phyloP scores from a whole-genome alignment of 1,139 yeast genomes.

The Magnusiomyces suaveolens region DNA sequence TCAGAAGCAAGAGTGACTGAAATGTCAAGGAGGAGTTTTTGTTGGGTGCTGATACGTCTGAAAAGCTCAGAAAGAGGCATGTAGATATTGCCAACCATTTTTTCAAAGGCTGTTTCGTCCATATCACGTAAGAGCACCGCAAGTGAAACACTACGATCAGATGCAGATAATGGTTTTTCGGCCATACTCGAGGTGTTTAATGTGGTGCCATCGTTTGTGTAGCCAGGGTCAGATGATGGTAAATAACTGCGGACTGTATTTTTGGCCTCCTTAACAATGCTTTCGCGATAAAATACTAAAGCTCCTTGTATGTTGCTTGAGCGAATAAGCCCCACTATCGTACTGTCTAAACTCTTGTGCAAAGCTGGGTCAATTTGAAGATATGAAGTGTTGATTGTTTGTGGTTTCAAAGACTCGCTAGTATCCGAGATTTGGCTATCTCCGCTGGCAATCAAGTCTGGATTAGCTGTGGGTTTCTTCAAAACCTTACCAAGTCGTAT shows the following conservation, averaged over 20 bases:
- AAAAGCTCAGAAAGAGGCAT: constrained; percentile 61
- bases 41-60: constrained; percentile 66
- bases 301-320: constrained; percentile 60
- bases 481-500: constrained; percentile 36
- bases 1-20: constrained; percentile 40
- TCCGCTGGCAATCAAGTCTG: background rate
- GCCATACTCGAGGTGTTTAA: constrained; percentile 23
- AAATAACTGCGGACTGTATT: constrained; percentile 55
- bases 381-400: constrained; percentile 28
- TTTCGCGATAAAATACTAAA: constrained; percentile 57
- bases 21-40: constrained; percentile 64
- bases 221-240: constrained; percentile 35
- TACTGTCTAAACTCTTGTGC: constrained; percentile 37
- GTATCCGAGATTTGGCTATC: background rate
- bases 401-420: background rate
- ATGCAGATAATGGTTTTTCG: constrained; percentile 17
- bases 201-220: constrained; percentile 26
- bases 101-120: constrained; percentile 65
- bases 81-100: constrained; percentile 55
- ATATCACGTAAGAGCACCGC: constrained; percentile 53
- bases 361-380: constrained; percentile 33
- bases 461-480: background rate
- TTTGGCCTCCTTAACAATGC: constrained; percentile 59
- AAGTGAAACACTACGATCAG: constrained; percentile 32
- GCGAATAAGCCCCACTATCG: constrained; percentile 48